Evolutionary conservation across 495 filamentous ascomycete genomes (phyloP), one percentile per base, ranked within the genome.

Genomic region (Penicillium silybi): DNA sequence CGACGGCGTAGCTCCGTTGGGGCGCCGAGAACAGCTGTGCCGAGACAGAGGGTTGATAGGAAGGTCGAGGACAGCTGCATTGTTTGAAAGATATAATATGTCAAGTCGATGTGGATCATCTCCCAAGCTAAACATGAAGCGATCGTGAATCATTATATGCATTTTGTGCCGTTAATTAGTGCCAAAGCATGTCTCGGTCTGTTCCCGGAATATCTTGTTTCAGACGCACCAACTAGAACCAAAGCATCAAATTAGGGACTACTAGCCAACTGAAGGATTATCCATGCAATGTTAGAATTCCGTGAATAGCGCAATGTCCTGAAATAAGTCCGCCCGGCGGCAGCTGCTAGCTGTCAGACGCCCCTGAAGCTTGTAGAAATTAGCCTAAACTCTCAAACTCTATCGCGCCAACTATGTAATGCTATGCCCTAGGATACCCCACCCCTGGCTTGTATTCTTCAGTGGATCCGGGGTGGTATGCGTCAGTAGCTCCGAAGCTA

Each of bases 21-120:
- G 9, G 53, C 50, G 5, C 46, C 50, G 10, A 56, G 19, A 11
- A 44, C 52, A 10, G 22, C 41, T 1, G 49, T 23, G 15, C 39
- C 53, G 26, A 63, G 50, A 15, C n/a, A 39, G 22, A 59, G 46
- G 29, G 44, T 47, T 46, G 50, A 41, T 17, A 61, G 44, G 26
- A 39, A 35, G 39, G 9, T 7, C 19, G 25, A 16, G 11, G 19
- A 20, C 4, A 15, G n/a, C n/a, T n/a, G 1, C 22, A 44, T 46
- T 26, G 6, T 41, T 17, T 1, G 32, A 8, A 7, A 20, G 16
- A 19, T 10, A 7, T 6, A 20, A 6, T 22, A 25, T 20, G 9
- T 35, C n/a, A 7, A 3, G 4, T n/a, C 11, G 15, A 26, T 38
- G n/a, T 1, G 0, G 2, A 25, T 38, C n/a, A 7, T 46, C 11